A percentile compares a stretch with the other conserved stretches of the same genome.
These are phyloP conservation scores for Podospora tetraspora DNA, from an alignment of 495 filamentous ascomycete species.

Conservation along the genomic window DNA sequence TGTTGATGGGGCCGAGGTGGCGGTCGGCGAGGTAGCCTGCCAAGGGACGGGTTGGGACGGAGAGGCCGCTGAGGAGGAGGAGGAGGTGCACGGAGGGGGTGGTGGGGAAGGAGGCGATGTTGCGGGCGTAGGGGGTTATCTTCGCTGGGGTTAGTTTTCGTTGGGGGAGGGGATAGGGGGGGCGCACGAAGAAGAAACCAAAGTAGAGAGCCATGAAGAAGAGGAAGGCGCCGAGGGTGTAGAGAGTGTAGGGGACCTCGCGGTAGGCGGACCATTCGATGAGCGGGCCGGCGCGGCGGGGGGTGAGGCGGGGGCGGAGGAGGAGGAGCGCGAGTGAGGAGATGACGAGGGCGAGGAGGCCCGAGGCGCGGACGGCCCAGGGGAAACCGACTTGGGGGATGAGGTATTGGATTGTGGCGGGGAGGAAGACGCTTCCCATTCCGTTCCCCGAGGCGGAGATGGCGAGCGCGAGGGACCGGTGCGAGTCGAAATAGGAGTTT, in stretches of 20 bases:
- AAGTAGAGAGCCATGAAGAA: conserved; percentile 44
- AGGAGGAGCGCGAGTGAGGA: conserved; percentile 26
- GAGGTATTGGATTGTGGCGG: conserved; percentile 38
- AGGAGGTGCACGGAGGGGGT: conserved; percentile 38
- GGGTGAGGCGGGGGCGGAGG: conserved; percentile 30
- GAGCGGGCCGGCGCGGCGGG: conserved; percentile 31
- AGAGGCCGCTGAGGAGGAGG: conserved; percentile 39
- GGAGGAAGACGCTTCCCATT: conserved; percentile 41
- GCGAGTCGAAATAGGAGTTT: conserved; percentile 38
- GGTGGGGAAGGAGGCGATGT: conserved; percentile 36
- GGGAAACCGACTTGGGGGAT: conserved; percentile 40
- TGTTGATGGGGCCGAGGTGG: conserved; percentile 38
- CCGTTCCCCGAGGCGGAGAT: conserved; percentile 39
- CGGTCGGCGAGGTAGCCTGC: conserved; percentile 38
- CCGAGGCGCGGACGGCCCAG: conserved; percentile 41
- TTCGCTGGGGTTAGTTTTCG: conserved; percentile 10
- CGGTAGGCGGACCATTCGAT: conserved; percentile 41
- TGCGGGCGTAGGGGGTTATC: conserved; percentile 39
- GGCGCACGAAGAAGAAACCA: conserved; percentile 43
- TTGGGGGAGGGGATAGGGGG: too few relatives aligned
- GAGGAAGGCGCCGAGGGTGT: conserved; percentile 34
- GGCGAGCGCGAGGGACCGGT: conserved; percentile 32
- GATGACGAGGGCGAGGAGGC: conserved; percentile 36
- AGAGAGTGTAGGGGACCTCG: conserved; percentile 38
- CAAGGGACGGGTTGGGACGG: conserved; percentile 34